phyloP scores from a whole-genome alignment of 2,329 filamentous ascomycete species.

The Coniochaeta ligniaria region DNA sequence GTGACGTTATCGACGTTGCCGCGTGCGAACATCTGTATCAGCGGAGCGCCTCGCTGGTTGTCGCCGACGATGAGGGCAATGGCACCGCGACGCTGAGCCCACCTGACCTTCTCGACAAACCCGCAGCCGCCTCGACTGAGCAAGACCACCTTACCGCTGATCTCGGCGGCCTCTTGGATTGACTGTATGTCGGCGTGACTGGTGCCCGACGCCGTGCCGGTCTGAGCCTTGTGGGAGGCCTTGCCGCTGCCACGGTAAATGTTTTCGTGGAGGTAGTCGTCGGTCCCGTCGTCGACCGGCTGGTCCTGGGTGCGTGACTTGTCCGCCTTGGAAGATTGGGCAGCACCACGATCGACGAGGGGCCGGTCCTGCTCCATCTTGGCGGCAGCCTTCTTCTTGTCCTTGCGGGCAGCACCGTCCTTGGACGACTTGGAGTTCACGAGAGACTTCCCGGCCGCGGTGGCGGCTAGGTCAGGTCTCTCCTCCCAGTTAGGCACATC shows the following conservation, averaged over 20 bases:
- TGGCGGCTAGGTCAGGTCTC: constrained; percentile 27
- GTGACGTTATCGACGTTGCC: constrained; percentile 93
- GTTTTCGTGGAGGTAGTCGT: constrained; percentile 69
- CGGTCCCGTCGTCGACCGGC: constrained; percentile 64
- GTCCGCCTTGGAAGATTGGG: constrained; percentile 8
- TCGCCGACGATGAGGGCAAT: constrained; percentile 91
- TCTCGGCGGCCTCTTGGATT: constrained; percentile 85
- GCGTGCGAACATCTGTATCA: constrained; percentile 97
- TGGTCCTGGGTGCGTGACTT: constrained; percentile 19
- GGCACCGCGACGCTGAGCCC: constrained; percentile 86
- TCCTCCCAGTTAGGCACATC: constrained; percentile 87
- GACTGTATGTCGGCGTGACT: constrained; percentile 87
- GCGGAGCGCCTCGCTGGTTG: constrained; percentile 76
- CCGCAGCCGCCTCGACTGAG: constrained; percentile 90
- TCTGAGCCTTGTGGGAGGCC: constrained; percentile 26
- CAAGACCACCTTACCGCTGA: constrained; percentile 85
- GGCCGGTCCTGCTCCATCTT: constrained; percentile 16
- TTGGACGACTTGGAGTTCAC: constrained; percentile 24
- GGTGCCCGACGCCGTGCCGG: constrained; percentile 25
- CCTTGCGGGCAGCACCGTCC: constrained; percentile 22
- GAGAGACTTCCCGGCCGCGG: constrained; percentile 32
- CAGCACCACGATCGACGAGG: constrained; percentile 18
- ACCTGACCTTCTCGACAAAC: constrained; percentile 94
- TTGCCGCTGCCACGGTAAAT: constrained; percentile 22
- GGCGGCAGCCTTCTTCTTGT: constrained; percentile 23